phyloP scores from a whole-genome alignment of 148 eudicot genomes.

The Salicornia ramosissima region DNA sequence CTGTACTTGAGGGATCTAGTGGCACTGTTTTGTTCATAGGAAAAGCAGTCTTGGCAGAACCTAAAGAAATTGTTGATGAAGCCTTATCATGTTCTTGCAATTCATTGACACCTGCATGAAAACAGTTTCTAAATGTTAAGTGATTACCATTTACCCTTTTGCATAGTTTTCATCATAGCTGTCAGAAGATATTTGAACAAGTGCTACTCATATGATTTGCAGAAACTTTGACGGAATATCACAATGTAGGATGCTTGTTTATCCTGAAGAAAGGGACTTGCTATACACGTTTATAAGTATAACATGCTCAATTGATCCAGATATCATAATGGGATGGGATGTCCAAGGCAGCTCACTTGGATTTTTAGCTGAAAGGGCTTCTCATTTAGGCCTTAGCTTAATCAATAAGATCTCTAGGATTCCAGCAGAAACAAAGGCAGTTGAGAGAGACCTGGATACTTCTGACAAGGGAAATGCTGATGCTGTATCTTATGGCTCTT shows the following conservation, averaged over 20 bases:
- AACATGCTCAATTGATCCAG: slow-evolving; percentile 56
- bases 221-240: slow-evolving; percentile 62
- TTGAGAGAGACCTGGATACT: slow-evolving; percentile 31
- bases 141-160: neutral
- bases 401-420: slow-evolving; percentile 76
- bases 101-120: neutral
- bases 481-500: slow-evolving; percentile 38
- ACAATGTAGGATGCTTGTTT: slow-evolving; percentile 43
- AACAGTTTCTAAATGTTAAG: neutral
- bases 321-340: slow-evolving; percentile 92
- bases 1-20: neutral
- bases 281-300: slow-evolving; percentile 51
- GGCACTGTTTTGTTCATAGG: neutral
- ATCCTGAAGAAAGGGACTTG: slow-evolving; percentile 56
- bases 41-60: neutral
- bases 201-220: slow-evolving; percentile 12
- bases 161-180: neutral
- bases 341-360: slow-evolving; percentile 90
- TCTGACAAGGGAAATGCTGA: slow-evolving; percentile 35
- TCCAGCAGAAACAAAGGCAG: slow-evolving; percentile 44
- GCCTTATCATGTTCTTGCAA: neutral
- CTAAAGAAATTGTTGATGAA: neutral
- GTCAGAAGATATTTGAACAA: neutral
- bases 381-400: slow-evolving; percentile 60
- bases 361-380: slow-evolving; percentile 88